Base-by-base conservation (phyloP, 805 yeast species). In the Monosporozyma yasuniensis region DNA sequence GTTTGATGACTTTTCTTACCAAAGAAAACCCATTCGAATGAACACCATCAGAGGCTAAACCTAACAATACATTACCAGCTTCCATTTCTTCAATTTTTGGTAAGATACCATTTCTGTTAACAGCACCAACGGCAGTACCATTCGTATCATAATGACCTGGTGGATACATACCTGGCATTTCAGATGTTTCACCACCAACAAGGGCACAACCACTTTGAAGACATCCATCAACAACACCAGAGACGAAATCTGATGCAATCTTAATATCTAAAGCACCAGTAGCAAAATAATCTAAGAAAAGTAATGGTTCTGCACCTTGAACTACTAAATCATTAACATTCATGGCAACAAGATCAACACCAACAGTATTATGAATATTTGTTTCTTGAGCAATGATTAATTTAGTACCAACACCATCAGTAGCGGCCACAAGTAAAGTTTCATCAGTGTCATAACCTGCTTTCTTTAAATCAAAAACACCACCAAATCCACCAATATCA, bases 381-480 rank as follows among this genome's bases (percentile, higher is more conserved):
- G 90, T 76, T 56, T 80, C 80, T 72, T 93, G 98, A 1, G 98
- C 99, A 65, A 95, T 81, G 75, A 89, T 82, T 57, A 93, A 79
- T 72, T 93, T 93, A 53, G 99, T 91, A 57, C 99, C 99, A 51
- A 93, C 98, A 71, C 99, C 99, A 71, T 93, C 99, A 44, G 99
- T 93, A 52, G 99, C 98, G 52, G 93, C 96, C 41, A 93, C 98
- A 52, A 93, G 73, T 50, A 93, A 70, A n/a, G 88, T 81, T 50
- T 84, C 82, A 56, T 77, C 80, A 19, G 88, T 79, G 44, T 69
- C 66, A 70, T 83, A 93, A 6, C 98, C 98, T 43, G 96, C 95
- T 47, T 82, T 81, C 58, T 81, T 78, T 61, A 93, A 76, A 67
- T 95, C 99, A 58, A 93, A 95, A 42, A 91, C 72, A 57, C 99